Evolutionary conservation across 2,329 filamentous ascomycete species (phyloP).

Genomic region (Aspergillus pseudonomiae): DNA sequence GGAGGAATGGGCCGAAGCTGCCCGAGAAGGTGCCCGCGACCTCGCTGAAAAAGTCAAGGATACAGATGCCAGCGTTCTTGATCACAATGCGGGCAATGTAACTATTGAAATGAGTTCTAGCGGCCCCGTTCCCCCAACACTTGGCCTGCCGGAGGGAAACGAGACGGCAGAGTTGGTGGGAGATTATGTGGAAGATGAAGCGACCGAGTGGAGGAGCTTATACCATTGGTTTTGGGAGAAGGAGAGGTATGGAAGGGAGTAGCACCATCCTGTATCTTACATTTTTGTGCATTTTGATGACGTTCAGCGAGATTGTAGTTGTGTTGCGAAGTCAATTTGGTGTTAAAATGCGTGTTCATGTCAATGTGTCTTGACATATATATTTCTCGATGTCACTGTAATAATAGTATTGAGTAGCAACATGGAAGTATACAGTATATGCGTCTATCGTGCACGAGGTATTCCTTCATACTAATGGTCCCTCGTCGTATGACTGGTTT

Average conservation of each 20-base stretch:
- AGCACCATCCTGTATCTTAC: neutral
- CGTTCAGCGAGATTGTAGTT: neutral
- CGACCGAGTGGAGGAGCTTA: conserved; percentile 42
- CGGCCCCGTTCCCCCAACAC: conserved; percentile 11
- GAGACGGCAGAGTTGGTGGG: conserved; percentile 50
- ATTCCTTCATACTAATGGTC: neutral
- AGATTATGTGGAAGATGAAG: conserved; percentile 50
- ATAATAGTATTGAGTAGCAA: neutral
- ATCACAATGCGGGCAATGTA: conserved; percentile 24
- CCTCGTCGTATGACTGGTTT: neutral
- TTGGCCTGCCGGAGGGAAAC: conserved; percentile 32
- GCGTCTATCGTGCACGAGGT: neutral
- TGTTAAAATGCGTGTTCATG: neutral
- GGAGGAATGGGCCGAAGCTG: conserved; percentile 46
- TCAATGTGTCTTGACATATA: neutral
- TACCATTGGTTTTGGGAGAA: conserved; percentile 49
- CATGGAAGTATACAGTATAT: neutral
- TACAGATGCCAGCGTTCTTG: conserved; percentile 28
- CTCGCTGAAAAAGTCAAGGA: conserved; percentile 35
- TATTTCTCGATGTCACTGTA: neutral
- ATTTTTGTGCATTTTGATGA: neutral
- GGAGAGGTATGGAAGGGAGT: conserved; percentile 23
- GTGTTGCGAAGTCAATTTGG: neutral
- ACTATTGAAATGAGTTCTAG: conserved; percentile 37
- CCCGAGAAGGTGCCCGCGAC: conserved; percentile 42